Base-by-base conservation (phyloP, 176 grass and related monocot genomes). In the Juncus effusus region DNA sequence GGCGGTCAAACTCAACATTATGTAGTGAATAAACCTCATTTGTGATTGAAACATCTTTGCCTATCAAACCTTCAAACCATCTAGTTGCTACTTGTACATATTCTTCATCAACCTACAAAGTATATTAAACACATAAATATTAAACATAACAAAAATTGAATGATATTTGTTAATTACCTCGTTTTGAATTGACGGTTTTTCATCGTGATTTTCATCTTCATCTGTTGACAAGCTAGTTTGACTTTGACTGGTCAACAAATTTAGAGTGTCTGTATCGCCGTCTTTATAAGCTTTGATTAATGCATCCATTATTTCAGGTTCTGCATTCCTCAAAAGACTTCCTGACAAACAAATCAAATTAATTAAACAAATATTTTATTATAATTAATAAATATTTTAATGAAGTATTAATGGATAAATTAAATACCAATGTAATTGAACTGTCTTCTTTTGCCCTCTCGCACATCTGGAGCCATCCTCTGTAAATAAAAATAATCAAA, bases 271-370 rank as follows among this genome's bases (percentile, higher is more conserved):
- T 42, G 78, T 82, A 72, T 84, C 88, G 19, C 88, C 85, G 79
- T 92, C 83, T 74, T 92, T 97, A 50, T 73, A 89, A 47, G 85
- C 78, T 61, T 92, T 80, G 81, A 97, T 86, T 73, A 97, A 74
- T 78, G 80, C 77, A 79, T 97, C 93, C 88, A 97, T 91, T 72
- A 97, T 61, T 73, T 97, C 88, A 45, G 88, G 93, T 62, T 86
- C 77, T 78, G 80, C 93, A 77, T 78, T 40, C 7, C 93, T 87
- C 53, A 97, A 61, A 75, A 97, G 88, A 53, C 83, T 83, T 75
- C 88, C 93, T 92, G 76, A 80, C 37, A 74, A 53, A 59, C 10
- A 4, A 59, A 72, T 47, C 15, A 45, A 53, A 72, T n/a, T 59
- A 69, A 16, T 67, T 56, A 6, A 13, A 16, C 11, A 3, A 70